Base-by-base conservation (phyloP, 2,329 filamentous ascomycete species). In the Fusarium albosuccineum region DNA sequence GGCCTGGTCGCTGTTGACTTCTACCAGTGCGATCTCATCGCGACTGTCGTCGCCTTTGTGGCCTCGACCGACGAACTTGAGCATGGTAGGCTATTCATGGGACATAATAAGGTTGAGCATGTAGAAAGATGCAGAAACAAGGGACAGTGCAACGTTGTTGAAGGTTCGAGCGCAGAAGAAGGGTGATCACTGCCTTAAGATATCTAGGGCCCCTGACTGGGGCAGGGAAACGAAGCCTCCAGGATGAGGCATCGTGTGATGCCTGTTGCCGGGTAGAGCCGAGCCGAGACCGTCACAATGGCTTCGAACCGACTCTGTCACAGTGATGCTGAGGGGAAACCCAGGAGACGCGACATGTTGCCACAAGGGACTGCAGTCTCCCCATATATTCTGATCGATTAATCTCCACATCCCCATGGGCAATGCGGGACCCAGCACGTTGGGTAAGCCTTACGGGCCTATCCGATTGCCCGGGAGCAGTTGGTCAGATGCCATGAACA, bases 1-100 rank as follows among this genome's bases (percentile, higher is more conserved):
- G 17, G 16, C 26, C 6, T 9, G 37, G 14, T 54, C 27, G 39
- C 50, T 44, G n/a, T 54, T 37, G 13, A 16, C 27, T 44, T 54
- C 50, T 34, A 54, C 50, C n/a, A 54, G 50, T 26, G 50, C 39
- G 50, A 54, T 54, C 27, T 54, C 50, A 33, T 54, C 50, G 27
- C 50, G 50, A 14, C 50, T 54, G 39, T 54, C 50, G 22, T 54
- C 50, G 26, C 36, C 37, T 36, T 44, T 54, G 39, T 34, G 50
- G 30, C 39, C 39, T 54, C 37, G 39, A 8, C 50, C 39, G 33
- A 54, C 30, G 50, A 54, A 54, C 30, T 29, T 44, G 50, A 54
- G 50, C 50, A 54, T 48, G 14, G 44, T 22, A 10, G 9, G 9
- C 41, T 41, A 41, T 41, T 41, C 36, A 30, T 41, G 33, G 16